phyloP scores from a whole-genome alignment of 148 eudicot genomes.

The Fallopia convolvulus region DNA sequence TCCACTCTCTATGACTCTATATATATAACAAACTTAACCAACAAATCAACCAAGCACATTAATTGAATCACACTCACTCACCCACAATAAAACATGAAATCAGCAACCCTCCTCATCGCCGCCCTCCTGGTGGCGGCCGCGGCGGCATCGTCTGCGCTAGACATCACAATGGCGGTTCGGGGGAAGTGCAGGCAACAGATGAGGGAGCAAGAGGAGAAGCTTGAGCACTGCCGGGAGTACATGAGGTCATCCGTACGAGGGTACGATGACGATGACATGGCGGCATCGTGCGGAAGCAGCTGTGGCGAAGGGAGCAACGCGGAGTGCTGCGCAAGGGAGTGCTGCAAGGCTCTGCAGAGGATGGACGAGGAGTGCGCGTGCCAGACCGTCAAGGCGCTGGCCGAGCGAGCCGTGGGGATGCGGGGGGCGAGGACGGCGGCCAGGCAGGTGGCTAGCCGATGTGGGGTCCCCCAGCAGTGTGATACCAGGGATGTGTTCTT shows the following conservation, averaged over 20 bases:
- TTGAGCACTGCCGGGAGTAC: neutral
- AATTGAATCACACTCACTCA: neutral
- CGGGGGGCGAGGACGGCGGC: neutral
- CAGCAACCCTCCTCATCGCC: neutral
- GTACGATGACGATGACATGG: neutral
- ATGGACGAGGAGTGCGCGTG: neutral
- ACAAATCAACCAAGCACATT: neutral
- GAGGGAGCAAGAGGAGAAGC: slow-evolving; percentile 1
- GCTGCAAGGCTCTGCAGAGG: neutral
- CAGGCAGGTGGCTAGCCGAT: neutral
- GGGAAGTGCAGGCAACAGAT: neutral
- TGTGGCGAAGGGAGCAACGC: neutral
- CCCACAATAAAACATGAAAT: neutral
- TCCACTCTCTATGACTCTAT: neutral
- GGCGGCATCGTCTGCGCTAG: neutral
- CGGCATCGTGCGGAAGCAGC: neutral
- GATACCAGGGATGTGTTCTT: neutral
- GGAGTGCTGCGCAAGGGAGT: neutral
- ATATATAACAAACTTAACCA: neutral
- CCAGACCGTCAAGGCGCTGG: neutral
- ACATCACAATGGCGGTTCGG: neutral
- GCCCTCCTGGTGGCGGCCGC: neutral
- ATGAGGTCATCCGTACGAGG: neutral
- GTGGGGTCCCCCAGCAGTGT: slow-evolving; percentile 1
- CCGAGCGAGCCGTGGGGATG: neutral